A percentile compares a stretch with the other conserved stretches of the same genome.
Conservation (phyloP, 768 basidiomycete genomes). For the Xerocomus brunneocitrinus region DNA sequence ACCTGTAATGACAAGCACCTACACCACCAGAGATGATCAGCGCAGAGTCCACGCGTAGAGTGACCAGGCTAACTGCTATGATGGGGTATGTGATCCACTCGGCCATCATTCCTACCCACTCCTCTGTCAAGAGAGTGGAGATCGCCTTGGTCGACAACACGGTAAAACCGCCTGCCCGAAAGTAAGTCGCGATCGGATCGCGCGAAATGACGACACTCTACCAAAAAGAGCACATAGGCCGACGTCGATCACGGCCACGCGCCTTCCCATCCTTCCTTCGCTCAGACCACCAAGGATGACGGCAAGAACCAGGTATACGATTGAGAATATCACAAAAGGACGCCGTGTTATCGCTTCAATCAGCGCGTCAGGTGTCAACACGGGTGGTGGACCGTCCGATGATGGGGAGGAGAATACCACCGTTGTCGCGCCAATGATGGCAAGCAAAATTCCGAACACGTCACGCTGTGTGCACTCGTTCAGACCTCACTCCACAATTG, state of each 20-base stretch:
- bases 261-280: slow-evolving; percentile 54
- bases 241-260: slow-evolving; percentile 79
- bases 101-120: slow-evolving; percentile 72
- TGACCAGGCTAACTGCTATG: slow-evolving; percentile 48
- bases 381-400: slow-evolving; percentile 51
- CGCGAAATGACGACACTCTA: slow-evolving; percentile 23
- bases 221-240: slow-evolving; percentile 85
- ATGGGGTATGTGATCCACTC: slow-evolving; percentile 83
- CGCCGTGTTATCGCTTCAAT: slow-evolving; percentile 63
- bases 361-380: slow-evolving; percentile 64
- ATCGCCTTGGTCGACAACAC: slow-evolving; percentile 92
- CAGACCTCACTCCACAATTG: slow-evolving; percentile 6
- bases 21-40: slow-evolving; percentile 5
- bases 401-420: slow-evolving; percentile 82
- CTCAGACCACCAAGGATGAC: slow-evolving; percentile 63
- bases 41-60: neutral
- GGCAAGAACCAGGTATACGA: slow-evolving; percentile 54
- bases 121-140: slow-evolving; percentile 76
- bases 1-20: slow-evolving; percentile 72
- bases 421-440: slow-evolving; percentile 84
- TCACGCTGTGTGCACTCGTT: slow-evolving; percentile 50
- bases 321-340: slow-evolving; percentile 72
- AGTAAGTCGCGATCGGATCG: slow-evolving; percentile 1
- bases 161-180: slow-evolving; percentile 75
- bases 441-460: slow-evolving; percentile 71